phyloP scores from a whole-genome alignment of 805 yeast genomes.

The Yamadazyma nakazawae region DNA sequence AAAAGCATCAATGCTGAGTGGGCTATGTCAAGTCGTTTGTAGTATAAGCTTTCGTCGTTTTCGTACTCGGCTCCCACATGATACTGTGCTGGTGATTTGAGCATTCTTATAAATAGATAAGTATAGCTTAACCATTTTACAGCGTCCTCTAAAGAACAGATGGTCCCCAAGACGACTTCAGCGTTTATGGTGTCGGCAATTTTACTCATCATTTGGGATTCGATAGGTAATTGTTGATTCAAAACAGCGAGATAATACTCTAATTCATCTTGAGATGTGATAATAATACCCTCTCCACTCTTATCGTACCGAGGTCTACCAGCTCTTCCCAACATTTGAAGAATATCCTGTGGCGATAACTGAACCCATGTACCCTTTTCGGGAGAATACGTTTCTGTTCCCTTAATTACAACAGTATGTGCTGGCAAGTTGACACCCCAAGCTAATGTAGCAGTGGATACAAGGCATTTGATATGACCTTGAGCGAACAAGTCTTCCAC shows the following conservation, averaged over 20 bases:
- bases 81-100: conserved; percentile 66
- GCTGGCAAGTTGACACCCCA: conserved; percentile 98
- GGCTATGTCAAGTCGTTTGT: conserved; percentile 61
- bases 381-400: conserved; percentile 92
- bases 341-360: conserved; percentile 88
- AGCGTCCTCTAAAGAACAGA: conserved; percentile 61
- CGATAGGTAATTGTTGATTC: conserved; percentile 89
- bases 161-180: conserved; percentile 73
- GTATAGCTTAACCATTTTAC: conserved; percentile 77
- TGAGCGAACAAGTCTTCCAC: conserved; percentile 87
- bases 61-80: conserved; percentile 67
- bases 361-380: conserved; percentile 86
- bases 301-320: conserved; percentile 94
- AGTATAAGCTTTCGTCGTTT: conserved; percentile 43
- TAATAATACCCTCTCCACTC: conserved; percentile 90
- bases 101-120: conserved; percentile 77
- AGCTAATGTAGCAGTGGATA: conserved; percentile 90
- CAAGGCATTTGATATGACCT: conserved; percentile 77
- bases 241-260: conserved; percentile 87
- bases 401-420: conserved; percentile 88
- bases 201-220: conserved; percentile 73
- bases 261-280: conserved; percentile 80
- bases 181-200: conserved; percentile 81
- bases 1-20: conserved; percentile 73
- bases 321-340: conserved; percentile 98